Base-by-base conservation (phyloP, 257 asterid species). In the Echites panduratus region DNA sequence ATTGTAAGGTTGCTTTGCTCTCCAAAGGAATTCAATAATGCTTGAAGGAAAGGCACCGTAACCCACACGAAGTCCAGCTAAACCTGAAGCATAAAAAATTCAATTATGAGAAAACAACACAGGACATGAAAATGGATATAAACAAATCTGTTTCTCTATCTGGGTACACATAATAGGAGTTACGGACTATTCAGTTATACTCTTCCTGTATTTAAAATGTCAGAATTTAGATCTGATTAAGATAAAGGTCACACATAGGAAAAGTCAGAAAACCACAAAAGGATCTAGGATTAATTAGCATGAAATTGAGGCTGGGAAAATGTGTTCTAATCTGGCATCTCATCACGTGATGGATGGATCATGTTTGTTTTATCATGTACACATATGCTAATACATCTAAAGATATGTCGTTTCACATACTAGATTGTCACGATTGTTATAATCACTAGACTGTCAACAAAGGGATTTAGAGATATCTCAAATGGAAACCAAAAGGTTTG, bases 1-100 rank as follows among this genome's bases (percentile, higher is more conserved):
- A 48, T 95, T 92, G 84, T 95, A 95, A 17, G 98, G 99, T 78
- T 95, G 99, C 80, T 95, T 95, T 65, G 99, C 98, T 80, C 98
- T 85, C 99, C 99, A 95, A 32, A 95, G 80, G 80, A 86, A 95
- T 73, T 95, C 88, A 63, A 95, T 95, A 29, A 92, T 87, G 89
- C 97, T 95, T 79, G 73, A 78, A 7, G 99, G 99, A 80, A 95
- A 95, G 68, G 97, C 95, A 75, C 98, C 99, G 66, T 95, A 95
- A 67, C 99, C 98, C 79, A 95, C 87, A 63, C 96, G 87, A 72
- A 95, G 93, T 50, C 98, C 99, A 9, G 99, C 98, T 84, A 95
- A 83, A 72, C 92, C 98, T 94, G 93, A 73, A 79, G 72, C 77
- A 79, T 72, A 82, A 70, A 43, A 50, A 70, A 11, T 73, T 35